Percentiles rank a stretch among this genome's conserved stretches.
phyloP scores from a whole-genome alignment of 2,329 filamentous ascomycete species.

The Nigrospora oryzae region DNA sequence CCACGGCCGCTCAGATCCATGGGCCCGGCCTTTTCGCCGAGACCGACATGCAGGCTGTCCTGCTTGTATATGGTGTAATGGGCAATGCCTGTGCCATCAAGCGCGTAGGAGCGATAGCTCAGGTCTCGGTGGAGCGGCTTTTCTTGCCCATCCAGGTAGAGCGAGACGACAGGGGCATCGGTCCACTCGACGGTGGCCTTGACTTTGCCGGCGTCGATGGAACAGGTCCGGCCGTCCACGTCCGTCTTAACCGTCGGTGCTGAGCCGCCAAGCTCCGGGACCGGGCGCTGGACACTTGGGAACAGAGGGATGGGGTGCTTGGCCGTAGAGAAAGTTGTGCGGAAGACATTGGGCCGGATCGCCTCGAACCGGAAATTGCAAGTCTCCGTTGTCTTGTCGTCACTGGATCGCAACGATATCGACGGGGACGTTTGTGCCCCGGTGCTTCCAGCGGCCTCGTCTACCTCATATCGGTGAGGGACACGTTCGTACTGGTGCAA shows the following conservation, averaged over 20 bases:
- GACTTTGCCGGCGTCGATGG: constrained; percentile 37
- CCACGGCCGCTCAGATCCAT: constrained; percentile 62
- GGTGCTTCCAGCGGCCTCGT: constrained; percentile 1
- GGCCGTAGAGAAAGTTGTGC: constrained; percentile 56
- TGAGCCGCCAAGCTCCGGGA: constrained; percentile 22
- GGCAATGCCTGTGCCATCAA: constrained; percentile 52
- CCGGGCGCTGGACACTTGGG: constrained; percentile 46
- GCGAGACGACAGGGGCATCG: constrained; percentile 46
- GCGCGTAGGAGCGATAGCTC: constrained; percentile 54
- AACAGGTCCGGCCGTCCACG: constrained; percentile 23
- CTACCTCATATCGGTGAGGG: constrained; percentile 15
- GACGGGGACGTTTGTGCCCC: constrained; percentile 10
- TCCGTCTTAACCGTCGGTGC: constrained; percentile 21
- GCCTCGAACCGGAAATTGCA: constrained; percentile 57
- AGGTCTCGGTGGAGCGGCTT: constrained; percentile 54
- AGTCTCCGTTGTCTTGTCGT: constrained; percentile 20
- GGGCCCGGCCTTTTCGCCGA: constrained; percentile 62
- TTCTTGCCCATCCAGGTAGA: constrained; percentile 39
- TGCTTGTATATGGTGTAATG: constrained; percentile 58
- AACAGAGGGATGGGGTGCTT: constrained; percentile 57
- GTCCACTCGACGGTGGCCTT: constrained; percentile 51
- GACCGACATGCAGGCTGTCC: constrained; percentile 56
- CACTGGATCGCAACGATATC: constrained; percentile 32
- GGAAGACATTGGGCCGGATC: constrained; percentile 54
- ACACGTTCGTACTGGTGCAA: constrained; percentile 12